phyloP scores from a whole-genome alignment of 2,329 filamentous ascomycete genomes.

The Calonectria pseudoreteaudii region DNA sequence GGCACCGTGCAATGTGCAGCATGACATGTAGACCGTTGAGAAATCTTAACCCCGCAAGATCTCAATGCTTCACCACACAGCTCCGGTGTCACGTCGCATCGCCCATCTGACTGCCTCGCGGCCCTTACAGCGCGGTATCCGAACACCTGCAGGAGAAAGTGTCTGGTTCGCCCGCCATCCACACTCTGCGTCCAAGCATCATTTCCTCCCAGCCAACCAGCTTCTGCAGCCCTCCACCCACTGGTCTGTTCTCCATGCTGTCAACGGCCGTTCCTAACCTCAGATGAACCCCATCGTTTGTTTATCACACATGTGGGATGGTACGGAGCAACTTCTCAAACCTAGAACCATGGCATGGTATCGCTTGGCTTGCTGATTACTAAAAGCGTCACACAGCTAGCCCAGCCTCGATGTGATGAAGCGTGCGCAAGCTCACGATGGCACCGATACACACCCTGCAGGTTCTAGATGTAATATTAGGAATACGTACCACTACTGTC shows the following conservation, averaged over 20 bases:
- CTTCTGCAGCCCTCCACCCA: slow-evolving; percentile 32
- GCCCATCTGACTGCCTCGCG: slow-evolving; percentile 13
- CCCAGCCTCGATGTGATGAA: slow-evolving; percentile 39
- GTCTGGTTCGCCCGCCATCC: slow-evolving; percentile 9
- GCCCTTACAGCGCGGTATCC: slow-evolving; percentile 13
- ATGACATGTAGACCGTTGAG: slow-evolving; percentile 12
- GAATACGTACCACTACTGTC: slow-evolving; percentile 11
- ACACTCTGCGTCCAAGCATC: slow-evolving; percentile 8
- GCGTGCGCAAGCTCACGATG: slow-evolving; percentile 41
- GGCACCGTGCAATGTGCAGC: slow-evolving; percentile 24
- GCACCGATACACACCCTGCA: slow-evolving; percentile 21
- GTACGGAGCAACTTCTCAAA: slow-evolving; percentile 24
- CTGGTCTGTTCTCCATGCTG: slow-evolving; percentile 29
- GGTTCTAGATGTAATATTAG: slow-evolving; percentile 4
- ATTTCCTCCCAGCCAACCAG: slow-evolving; percentile 33
- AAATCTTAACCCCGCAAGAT: slow-evolving; percentile 32
- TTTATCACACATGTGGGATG: slow-evolving; percentile 35
- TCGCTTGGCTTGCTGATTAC: slow-evolving; percentile 21
- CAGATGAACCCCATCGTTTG: slow-evolving; percentile 25
- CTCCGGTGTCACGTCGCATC: slow-evolving; percentile 41
- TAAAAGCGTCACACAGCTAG: slow-evolving; percentile 31
- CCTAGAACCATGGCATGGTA: slow-evolving; percentile 6
- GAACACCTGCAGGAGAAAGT: slow-evolving; percentile 15
- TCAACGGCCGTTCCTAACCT: slow-evolving; percentile 28
- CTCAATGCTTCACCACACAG: slow-evolving; percentile 21